These are phyloP conservation scores for Mrakia blollopis DNA, from an alignment of 768 basidiomycete species.

Conservation along the genomic window DNA sequence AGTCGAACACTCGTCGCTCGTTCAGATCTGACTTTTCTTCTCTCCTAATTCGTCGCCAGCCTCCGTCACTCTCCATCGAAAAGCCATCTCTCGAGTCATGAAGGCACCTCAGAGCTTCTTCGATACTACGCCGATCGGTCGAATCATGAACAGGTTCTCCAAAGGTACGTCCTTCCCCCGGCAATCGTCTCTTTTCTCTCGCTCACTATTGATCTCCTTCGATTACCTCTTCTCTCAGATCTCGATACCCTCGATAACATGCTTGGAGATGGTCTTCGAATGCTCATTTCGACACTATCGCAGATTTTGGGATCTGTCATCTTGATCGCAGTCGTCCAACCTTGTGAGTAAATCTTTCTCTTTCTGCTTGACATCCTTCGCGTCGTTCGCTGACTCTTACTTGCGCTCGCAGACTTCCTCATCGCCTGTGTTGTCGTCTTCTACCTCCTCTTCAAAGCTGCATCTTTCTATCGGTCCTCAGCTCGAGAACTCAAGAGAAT, in stretches of 20 bases:
- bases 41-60: conserved; percentile 54
- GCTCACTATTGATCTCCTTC: conserved; percentile 29
- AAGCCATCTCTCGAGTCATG: conserved; percentile 56
- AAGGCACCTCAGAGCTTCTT: conserved; percentile 81
- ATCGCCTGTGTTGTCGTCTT: conserved; percentile 56
- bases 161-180: conserved; percentile 39
- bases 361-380: not conserved
- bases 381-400: not conserved
- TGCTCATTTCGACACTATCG: conserved; percentile 53
- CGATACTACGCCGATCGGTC: conserved; percentile 55
- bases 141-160: conserved; percentile 43
- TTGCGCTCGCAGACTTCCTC: conserved; percentile 73
- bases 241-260: conserved; percentile 17
- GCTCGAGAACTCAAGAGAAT: conserved; percentile 70
- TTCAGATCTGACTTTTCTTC: not conserved
- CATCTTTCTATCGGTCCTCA: conserved; percentile 70
- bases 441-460: conserved; percentile 33
- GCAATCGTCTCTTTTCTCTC: conserved; percentile 35
- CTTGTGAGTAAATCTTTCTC: not conserved
- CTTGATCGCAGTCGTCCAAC: conserved; percentile 51
- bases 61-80: conserved; percentile 60
- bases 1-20: not conserved
- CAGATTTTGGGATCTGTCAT: conserved; percentile 53
- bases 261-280: conserved; percentile 53
- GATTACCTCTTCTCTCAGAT: not conserved